Conservation (phyloP, 176 grass and related monocot genomes). For the Oryza rufipogon region DNA sequence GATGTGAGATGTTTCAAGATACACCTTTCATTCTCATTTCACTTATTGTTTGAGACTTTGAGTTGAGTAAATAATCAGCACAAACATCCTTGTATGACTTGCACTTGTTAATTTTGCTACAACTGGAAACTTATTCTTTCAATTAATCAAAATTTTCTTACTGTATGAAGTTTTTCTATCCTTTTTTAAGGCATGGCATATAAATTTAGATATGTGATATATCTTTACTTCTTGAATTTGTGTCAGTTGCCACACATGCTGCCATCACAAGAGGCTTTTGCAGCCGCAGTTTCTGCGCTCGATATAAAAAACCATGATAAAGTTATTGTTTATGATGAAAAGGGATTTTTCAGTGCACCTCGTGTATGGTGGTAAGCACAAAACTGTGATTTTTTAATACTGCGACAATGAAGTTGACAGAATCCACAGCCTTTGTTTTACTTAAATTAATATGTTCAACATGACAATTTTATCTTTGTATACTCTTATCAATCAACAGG, state of each 20-base stretch:
- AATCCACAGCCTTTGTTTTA: conserved; percentile 22
- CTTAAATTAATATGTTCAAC: not conserved
- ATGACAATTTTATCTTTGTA: not conserved
- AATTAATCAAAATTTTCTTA: too few species aligned
- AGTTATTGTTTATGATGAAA: conserved; percentile 91
- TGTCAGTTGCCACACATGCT: conserved; percentile 93
- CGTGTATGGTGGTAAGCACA: conserved; percentile 91
- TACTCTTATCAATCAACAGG: conserved; percentile 44
- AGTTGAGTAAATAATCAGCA: conserved; percentile 1
- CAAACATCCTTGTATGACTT: not conserved
- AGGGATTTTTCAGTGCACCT: conserved; percentile 79
- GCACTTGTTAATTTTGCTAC: not conserved
- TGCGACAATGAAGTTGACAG: not conserved
- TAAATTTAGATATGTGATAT: not conserved
- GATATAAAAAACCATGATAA: conserved; percentile 72
- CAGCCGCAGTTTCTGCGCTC: conserved; percentile 70
- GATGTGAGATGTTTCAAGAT: conserved; percentile 58
- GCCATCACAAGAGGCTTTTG: conserved; percentile 81
- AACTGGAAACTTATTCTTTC: not conserved
- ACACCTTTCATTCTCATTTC: conserved; percentile 7
- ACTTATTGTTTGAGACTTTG: not conserved
- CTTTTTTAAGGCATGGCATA: too few species aligned
- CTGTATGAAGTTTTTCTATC: too few species aligned
- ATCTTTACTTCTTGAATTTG: not conserved
- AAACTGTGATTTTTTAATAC: not conserved